A percentile compares a stretch with the other conserved stretches of the same genome.
Conservation (phyloP, 1,284 basidiomycete species). For the Tilletia caries region DNA sequence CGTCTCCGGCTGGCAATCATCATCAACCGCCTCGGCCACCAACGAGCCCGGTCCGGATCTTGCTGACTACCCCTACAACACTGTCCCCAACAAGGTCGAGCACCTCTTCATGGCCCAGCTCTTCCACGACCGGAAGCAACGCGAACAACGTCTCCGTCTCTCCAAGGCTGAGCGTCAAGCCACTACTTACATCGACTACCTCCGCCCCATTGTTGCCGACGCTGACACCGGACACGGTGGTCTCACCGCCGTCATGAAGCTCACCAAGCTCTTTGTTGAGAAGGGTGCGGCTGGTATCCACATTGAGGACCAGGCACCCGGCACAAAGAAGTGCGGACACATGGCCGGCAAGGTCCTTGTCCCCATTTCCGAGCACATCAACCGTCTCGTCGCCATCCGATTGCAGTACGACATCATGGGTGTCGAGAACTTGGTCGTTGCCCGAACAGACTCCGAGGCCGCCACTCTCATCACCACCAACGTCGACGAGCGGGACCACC, state of each 20-base stretch:
- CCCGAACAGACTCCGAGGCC: slow-evolving; percentile 77
- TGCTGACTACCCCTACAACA: slow-evolving; percentile 64
- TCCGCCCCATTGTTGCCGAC: slow-evolving; percentile 57
- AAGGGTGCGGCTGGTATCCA: slow-evolving; percentile 84
- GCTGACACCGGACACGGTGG: slow-evolving; percentile 74
- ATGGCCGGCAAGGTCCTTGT: slow-evolving; percentile 74
- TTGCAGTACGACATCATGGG: slow-evolving; percentile 78
- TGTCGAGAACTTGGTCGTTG: slow-evolving; percentile 70
- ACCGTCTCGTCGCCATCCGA: slow-evolving; percentile 72
- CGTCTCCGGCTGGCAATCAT: slow-evolving; percentile 53
- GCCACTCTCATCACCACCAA: slow-evolving; percentile 95
- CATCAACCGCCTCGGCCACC: slow-evolving; percentile 50
- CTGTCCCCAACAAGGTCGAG: slow-evolving; percentile 65
- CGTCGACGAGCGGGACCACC: slow-evolving; percentile 91
- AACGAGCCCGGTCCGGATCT: slow-evolving; percentile 54
- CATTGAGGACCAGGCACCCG: slow-evolving; percentile 86
- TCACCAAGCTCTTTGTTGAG: slow-evolving; percentile 87
- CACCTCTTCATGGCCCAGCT: slow-evolving; percentile 65
- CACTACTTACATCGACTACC: slow-evolving; percentile 56
- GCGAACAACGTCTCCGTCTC: slow-evolving; percentile 61
- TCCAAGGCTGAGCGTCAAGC: slow-evolving; percentile 64
- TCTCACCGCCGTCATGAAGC: slow-evolving; percentile 91
- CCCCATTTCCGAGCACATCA: slow-evolving; percentile 72
- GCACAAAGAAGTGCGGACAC: slow-evolving; percentile 65
- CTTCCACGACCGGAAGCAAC: slow-evolving; percentile 64